phyloP scores from a whole-genome alignment of 768 basidiomycete species.

The Clitopilus passeckerianus region DNA sequence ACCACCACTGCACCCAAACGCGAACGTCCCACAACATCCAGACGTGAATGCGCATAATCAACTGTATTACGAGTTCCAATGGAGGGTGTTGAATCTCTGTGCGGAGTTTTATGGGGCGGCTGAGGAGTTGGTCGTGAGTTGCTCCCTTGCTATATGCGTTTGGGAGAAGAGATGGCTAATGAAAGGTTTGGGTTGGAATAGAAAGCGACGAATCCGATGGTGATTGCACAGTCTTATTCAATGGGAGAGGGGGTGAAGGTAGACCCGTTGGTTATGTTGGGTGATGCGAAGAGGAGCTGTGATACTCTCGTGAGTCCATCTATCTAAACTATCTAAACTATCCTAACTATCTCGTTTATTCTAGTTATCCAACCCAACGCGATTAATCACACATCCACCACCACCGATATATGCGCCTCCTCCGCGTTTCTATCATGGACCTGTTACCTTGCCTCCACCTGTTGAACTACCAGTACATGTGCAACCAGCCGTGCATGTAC shows the following conservation, averaged over 20 bases:
- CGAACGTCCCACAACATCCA: conserved; percentile 35
- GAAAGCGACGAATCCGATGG: conserved; percentile 62
- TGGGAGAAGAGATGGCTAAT: neutral
- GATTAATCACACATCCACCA: conserved; percentile 45
- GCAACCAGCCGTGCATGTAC: conserved; percentile 22
- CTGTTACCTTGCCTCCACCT: conserved; percentile 12
- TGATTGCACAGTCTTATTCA: conserved; percentile 78
- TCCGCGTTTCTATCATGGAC: conserved; percentile 44
- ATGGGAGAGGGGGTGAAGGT: conserved; percentile 65
- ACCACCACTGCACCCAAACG: conserved; percentile 9
- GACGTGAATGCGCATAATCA: conserved; percentile 63
- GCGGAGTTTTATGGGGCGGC: conserved; percentile 84
- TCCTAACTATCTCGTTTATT: conserved; percentile 5
- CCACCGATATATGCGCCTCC: conserved; percentile 43
- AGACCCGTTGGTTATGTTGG: conserved; percentile 70
- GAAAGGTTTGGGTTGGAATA: conserved; percentile 10
- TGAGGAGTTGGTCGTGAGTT: conserved; percentile 75
- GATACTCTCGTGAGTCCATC: conserved; percentile 57
- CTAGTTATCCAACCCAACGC: conserved; percentile 72
- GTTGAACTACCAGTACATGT: conserved; percentile 14
- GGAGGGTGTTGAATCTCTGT: conserved; percentile 78
- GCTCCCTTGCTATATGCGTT: conserved; percentile 7
- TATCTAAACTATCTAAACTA: neutral
- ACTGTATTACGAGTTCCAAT: conserved; percentile 83
- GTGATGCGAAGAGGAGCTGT: conserved; percentile 73